Evolutionary conservation across 192 early-diverging fungal genomes (phyloP).

Genomic region (Coemansia umbellata): DNA sequence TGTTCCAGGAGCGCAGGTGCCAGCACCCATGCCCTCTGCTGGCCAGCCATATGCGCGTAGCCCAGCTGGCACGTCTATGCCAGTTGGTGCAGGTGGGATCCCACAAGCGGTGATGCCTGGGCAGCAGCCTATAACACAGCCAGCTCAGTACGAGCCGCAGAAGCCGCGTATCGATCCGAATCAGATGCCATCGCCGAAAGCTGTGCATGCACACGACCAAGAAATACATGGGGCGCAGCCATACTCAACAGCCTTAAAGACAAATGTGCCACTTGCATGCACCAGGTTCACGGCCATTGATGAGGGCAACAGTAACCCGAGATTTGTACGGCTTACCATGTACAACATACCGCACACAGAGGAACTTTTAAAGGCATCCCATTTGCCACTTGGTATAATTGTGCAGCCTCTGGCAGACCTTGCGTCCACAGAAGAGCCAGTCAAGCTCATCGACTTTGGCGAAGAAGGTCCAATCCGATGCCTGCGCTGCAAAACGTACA

Average conservation of each 20-base stretch:
- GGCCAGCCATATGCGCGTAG: slow-evolving; percentile 22
- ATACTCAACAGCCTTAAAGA: slow-evolving; percentile 70
- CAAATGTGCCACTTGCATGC: slow-evolving; percentile 71
- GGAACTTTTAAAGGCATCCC: slow-evolving; percentile 72
- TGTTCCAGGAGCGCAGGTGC: slow-evolving; percentile 41
- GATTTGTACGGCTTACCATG: slow-evolving; percentile 86
- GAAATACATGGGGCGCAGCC: slow-evolving; percentile 57
- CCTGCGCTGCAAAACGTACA: slow-evolving; percentile 86
- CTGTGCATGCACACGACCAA: slow-evolving; percentile 83
- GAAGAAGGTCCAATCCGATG: slow-evolving; percentile 86
- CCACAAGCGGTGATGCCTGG: not conserved
- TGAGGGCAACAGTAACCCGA: slow-evolving; percentile 90
- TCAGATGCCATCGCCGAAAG: slow-evolving; percentile 87
- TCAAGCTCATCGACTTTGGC: slow-evolving; percentile 81
- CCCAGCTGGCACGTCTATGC: slow-evolving; percentile 7
- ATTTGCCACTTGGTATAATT: slow-evolving; percentile 80
- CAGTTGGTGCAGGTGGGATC: not conserved
- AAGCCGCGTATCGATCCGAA: slow-evolving; percentile 85
- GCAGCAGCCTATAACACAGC: slow-evolving; percentile 32
- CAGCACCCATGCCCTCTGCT: slow-evolving; percentile 18
- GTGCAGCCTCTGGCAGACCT: slow-evolving; percentile 90
- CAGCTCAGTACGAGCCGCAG: slow-evolving; percentile 29
- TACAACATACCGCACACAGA: slow-evolving; percentile 82
- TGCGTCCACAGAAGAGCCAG: slow-evolving; percentile 69
- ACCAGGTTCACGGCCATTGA: slow-evolving; percentile 81